Base-by-base conservation (phyloP, 495 filamentous ascomycete species). In the Annulohypoxylon moriforme region DNA sequence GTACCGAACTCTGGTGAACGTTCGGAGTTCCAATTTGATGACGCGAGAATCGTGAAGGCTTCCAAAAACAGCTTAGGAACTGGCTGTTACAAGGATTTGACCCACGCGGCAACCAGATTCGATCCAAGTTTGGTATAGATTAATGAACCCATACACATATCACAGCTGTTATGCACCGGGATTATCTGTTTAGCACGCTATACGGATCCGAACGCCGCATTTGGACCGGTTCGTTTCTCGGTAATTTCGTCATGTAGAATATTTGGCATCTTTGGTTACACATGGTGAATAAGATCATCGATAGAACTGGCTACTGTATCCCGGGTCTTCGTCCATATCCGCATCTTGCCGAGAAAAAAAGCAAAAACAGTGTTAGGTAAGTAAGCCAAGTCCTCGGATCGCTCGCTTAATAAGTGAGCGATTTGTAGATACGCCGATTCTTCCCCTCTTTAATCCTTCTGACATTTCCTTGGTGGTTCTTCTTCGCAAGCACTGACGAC, bases 41-140 rank as follows among this genome's bases (percentile, higher is more conserved):
- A 40, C 4, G 18, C 18, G 27, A 14, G 22, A 24, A 27, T 8
- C 3, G 46, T 27, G 10, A 50, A 20, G 27, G 34, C n/a, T 16
- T 33, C 14, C 20, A 24, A 55, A 8, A 18, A 16, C 34, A 31
- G 4, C 20, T 29, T 24, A 14, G 27, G 27, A 22, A 59, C 25
- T 52, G 40, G 33, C 4, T 29, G 27, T 31, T 20, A 5, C 38
- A 52, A 11, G 64, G 55, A 5, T 18, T 16, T 22, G 55, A 40
- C 25, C 44, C 49, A 68, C 49, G 57, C 65, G 57, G n/a, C 14
- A 62, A 62, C 65, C 65, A 62, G 25, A 47, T 44, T 8, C 20
- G 10, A 4, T 11, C 10, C 4, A 44, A 5, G 14, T 33, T 25
- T 55, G 64, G 64, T 67, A 60, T 42, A 60, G 52, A 60, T 60